A percentile compares a stretch with the other conserved stretches of the same genome.
These are phyloP conservation scores for Akanthomyces muscarius DNA, from an alignment of 2,329 filamentous ascomycete genomes.

Conservation along the genomic window DNA sequence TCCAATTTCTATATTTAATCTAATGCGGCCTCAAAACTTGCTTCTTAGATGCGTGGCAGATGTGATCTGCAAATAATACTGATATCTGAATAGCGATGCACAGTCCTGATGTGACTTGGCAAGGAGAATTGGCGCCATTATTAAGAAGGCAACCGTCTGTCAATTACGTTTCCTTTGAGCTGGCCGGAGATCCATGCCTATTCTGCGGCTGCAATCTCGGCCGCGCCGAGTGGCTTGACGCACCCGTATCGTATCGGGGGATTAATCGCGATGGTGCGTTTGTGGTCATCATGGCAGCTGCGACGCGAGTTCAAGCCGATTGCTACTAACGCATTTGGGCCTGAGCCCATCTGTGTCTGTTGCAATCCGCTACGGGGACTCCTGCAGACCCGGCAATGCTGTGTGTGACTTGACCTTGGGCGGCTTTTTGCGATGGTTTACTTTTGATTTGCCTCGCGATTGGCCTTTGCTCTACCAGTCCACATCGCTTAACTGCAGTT, in stretches of 20 bases:
- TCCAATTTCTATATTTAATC: background rate
- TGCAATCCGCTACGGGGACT: background rate
- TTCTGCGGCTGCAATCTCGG: background rate
- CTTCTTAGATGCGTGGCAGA: background rate
- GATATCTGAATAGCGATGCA: background rate
- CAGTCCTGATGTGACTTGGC: background rate
- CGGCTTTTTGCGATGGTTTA: background rate
- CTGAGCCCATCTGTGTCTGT: no score
- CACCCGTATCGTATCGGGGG: background rate
- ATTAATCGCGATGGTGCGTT: background rate
- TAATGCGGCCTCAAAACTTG: background rate
- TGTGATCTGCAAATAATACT: background rate
- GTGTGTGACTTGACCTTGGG: background rate
- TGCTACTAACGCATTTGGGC: background rate
- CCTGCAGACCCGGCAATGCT: background rate
- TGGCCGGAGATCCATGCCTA: background rate
- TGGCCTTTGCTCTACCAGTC: constrained; percentile 68
- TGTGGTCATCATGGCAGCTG: background rate
- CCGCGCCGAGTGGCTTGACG: background rate
- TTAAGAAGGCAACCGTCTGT: background rate
- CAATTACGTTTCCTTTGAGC: background rate
- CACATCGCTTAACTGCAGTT: constrained; percentile 92
- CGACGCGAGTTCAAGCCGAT: background rate
- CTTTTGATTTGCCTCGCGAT: constrained; percentile 27
- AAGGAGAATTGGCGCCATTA: background rate